Conservation (phyloP, 176 grass and related monocot genomes). For the Rhynchospora tenuis region DNA sequence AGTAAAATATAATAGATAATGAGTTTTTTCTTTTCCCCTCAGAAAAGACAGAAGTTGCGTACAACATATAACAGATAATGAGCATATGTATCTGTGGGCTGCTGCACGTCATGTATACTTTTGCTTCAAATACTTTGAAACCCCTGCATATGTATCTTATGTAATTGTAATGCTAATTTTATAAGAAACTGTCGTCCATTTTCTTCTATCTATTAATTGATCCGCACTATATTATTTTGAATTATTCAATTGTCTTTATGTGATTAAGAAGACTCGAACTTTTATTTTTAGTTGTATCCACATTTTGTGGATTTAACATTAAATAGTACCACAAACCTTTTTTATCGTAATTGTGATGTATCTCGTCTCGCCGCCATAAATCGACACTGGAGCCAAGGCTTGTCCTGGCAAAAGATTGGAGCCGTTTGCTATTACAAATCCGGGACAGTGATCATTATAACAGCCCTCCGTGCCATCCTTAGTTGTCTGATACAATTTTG, state of each 20-base stretch:
- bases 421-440: constrained; percentile 32
- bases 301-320: neutral
- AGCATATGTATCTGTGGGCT: too few relatives aligned
- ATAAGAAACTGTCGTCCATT: neutral
- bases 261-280: neutral
- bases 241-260: neutral
- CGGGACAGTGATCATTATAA: constrained; percentile 17
- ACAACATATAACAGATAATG: neutral
- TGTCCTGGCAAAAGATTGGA: constrained; percentile 20
- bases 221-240: neutral
- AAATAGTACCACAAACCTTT: neutral
- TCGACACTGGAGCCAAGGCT: constrained; percentile 9
- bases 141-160: too few relatives aligned
- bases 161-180: too few relatives aligned
- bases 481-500: neutral
- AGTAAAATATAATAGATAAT: constrained; percentile 1
- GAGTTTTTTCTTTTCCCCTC: neutral
- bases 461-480: constrained; percentile 21
- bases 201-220: neutral
- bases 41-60: neutral
- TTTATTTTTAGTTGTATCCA: neutral
- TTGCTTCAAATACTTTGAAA: constrained; percentile 13
- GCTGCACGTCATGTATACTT: constrained; percentile 16
- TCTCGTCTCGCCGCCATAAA: constrained; percentile 6
- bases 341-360: constrained; percentile 21